Base-by-base conservation (phyloP, 116 monocot genomes). In the Iris pallida region DNA sequence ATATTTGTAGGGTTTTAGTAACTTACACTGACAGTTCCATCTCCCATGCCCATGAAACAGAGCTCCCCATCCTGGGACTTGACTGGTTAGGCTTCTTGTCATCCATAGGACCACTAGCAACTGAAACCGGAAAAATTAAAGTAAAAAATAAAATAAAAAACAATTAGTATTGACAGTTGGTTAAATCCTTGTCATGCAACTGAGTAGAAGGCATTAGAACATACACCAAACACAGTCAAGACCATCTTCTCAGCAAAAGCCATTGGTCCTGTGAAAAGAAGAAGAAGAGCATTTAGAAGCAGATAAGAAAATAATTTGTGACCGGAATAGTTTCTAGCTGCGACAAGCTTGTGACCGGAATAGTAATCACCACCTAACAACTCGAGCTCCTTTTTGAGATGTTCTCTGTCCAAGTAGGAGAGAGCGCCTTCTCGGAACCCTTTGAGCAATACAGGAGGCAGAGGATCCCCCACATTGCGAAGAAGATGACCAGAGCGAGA, bases 181-280 rank as follows among this genome's bases (percentile, higher is more conserved):
- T 60, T 61, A 5, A 17, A 71, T 14, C 13, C 7, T 19, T 57
- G 51, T 52, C 51, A 52, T 52, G 5, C 51, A 52, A 10, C 12
- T 52, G 51, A 52, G 14, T 4, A 9, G 15, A 53, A 4, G 11
- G 12, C 11, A 42, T 3, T 14, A 20, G 55, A 54, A 49, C 73
- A 76, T 85, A 97, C 97, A 47, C 81, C 76, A 69, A 97, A 97
- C 30, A 90, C 82, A 19, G 78, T 15, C 45, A 97, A 72, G 14
- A 97, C 73, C 87, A 88, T 92, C 82, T 92, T 97, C 78, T 97
- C 97, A 16, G 97, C 92, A 70, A 87, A 92, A 56, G 84, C 79
- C 92, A 97, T 97, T 40, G 97, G 92, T 30, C 92, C 95, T 95
- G 77, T 57, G 49, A 20, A 63, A n/a, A n/a, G 8, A 8, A 68